Conservation (phyloP, 208 protist species). For the Leishmania braziliensis region DNA sequence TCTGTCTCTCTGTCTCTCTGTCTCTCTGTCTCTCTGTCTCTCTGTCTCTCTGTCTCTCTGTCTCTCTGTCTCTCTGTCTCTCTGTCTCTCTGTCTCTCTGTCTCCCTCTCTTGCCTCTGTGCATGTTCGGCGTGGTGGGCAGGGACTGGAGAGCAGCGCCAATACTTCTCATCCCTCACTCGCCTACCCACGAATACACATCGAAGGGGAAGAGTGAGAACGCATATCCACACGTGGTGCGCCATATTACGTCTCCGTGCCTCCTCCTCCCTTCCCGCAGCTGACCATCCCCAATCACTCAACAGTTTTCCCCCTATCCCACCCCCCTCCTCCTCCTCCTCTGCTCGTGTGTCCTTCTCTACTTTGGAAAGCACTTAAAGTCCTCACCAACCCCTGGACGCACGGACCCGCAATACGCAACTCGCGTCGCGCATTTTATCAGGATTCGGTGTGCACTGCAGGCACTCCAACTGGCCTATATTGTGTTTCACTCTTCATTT, state of each 20-base stretch:
- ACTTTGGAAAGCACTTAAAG: too few relatives aligned
- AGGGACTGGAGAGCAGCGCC: background rate
- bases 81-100: too few relatives aligned
- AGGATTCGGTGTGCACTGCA: background rate
- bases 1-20: too few relatives aligned
- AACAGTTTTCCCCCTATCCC: background rate
- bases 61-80: too few relatives aligned
- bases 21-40: too few relatives aligned
- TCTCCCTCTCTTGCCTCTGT: background rate
- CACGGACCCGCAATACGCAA: background rate
- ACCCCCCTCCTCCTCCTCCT: too few relatives aligned
- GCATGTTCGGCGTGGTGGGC: too few relatives aligned
- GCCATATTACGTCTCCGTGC: background rate
- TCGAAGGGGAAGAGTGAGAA: background rate
- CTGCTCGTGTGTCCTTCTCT: too few relatives aligned
- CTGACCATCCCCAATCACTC: background rate
- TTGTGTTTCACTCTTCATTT: background rate
- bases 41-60: too few relatives aligned
- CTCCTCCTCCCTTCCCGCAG: background rate
- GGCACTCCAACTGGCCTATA: background rate
- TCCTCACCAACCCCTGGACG: background rate
- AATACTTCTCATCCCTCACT: too few relatives aligned
- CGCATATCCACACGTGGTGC: background rate
- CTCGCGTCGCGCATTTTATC: background rate
- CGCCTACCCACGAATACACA: background rate